Evolutionary conservation across 1,284 basidiomycete species (phyloP), one percentile per base, ranked within the genome.

Genomic region (Trichosporon sp.): DNA sequence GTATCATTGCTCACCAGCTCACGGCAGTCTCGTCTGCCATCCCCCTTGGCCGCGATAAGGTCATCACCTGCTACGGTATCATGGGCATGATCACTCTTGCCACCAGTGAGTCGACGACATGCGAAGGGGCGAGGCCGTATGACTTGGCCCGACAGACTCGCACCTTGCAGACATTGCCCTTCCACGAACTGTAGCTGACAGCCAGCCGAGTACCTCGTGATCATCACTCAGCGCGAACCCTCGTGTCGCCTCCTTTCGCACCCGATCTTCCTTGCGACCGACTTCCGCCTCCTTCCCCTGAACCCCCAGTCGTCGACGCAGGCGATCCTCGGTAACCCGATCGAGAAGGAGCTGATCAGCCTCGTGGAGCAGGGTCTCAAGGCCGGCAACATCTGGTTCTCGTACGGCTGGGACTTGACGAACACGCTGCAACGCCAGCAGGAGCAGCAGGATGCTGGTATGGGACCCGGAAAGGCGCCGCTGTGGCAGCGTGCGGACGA

Each of bases 371-470:
- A 91, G 37, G 96, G 98, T 81, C 87, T 99, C 46, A 88, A 89
- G 73, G 87, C 88, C 4, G 92, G 93, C 66, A 86, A 88, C 74
- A 93, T 98, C 80, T 88, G 95, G 83, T 97, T 96, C 84, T 93
- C 92, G 77, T 97, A 98, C 84, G 89, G 88, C 4, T 96, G 91
- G 88, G 95, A 98, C 83, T 82, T 99, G 74, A 97, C 96, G 14
- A 90, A 92, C 73, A 88, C 92, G 69, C 84, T 98, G 76, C 96
- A 99, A 87, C 88, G 89, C 66, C 96, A 98, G 83, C 89, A 87
- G 83, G 87, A 73, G 84, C 85, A 56, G 83, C 71, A 90, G 86
- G 80, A 87, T 89, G 32, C 86, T 91, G 74, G 95, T 90, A 91
- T 75, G 76, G 91, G 92, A 81, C 87, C 88, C 78, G 73, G 46